A percentile compares a stretch with the other conserved stretches of the same genome.
Conservation (phyloP, 345 rosid species). For the Eucalyptus albens region DNA sequence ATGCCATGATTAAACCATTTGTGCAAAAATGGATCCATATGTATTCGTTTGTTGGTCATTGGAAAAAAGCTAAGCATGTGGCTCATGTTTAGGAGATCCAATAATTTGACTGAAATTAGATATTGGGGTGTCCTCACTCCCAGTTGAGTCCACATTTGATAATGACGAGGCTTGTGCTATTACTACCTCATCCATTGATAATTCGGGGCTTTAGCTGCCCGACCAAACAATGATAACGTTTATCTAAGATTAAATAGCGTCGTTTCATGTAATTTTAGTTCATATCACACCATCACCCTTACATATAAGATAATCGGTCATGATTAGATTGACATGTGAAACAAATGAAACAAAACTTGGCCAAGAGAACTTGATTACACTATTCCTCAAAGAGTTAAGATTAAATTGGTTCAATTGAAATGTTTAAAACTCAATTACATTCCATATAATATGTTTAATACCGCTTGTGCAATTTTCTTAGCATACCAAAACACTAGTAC, state of each 20-base stretch:
- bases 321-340: background rate
- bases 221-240: fast-evolving
- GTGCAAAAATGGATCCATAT: too few species aligned
- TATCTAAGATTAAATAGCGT: background rate
- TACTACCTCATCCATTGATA: background rate
- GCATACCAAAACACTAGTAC: background rate
- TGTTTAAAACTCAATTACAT: background rate
- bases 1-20: too few species aligned
- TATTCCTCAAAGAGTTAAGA: background rate
- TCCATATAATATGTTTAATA: fast-evolving
- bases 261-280: background rate
- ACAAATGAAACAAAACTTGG: background rate
- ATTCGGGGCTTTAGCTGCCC: background rate
- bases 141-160: background rate
- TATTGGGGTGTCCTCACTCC: background rate
- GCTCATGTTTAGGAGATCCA: background rate
- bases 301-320: background rate
- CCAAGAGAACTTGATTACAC: background rate
- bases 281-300: background rate
- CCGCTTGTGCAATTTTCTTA: background rate
- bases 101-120: background rate
- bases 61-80: background rate
- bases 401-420: background rate
- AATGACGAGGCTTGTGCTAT: background rate
- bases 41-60: background rate